These are phyloP conservation scores for Strobilomyces echinocephalus DNA, from an alignment of 768 basidiomycete genomes.

Conservation along the genomic window DNA sequence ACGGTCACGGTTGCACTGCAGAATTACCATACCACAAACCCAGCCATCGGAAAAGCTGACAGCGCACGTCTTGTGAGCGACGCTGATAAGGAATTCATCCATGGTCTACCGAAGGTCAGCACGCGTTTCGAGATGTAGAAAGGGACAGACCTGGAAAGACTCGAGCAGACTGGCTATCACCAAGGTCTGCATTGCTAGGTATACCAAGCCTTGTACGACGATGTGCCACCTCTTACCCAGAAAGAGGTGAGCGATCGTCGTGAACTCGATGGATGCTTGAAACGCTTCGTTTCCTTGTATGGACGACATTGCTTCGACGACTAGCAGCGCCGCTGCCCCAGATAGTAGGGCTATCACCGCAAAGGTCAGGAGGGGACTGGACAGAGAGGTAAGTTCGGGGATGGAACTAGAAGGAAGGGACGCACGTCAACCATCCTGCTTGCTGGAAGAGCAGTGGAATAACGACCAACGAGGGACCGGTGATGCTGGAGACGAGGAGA, in stretches of 20 bases:
- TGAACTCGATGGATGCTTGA: conserved; percentile 24
- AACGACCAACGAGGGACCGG: conserved; percentile 20
- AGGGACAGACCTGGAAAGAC: conserved; percentile 19
- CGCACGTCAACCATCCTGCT: conserved; percentile 26
- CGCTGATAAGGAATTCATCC: conserved; percentile 20
- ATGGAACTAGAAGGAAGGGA: neutral
- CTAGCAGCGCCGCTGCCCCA: conserved; percentile 16
- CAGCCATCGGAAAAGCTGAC: conserved; percentile 21
- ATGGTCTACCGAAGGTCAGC: conserved; percentile 12
- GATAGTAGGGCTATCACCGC: conserved; percentile 16
- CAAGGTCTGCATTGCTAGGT: conserved; percentile 20
- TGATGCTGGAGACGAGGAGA: conserved; percentile 24
- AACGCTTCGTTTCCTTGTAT: conserved; percentile 24
- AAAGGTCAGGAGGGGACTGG: conserved; percentile 18
- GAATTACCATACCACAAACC: conserved; percentile 15
- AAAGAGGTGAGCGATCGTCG: conserved; percentile 24
- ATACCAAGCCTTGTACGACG: conserved; percentile 16
- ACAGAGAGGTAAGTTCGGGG: neutral
- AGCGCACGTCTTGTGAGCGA: conserved; percentile 25
- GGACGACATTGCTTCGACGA: conserved; percentile 23
- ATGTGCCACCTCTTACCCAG: conserved; percentile 23
- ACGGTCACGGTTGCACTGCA: neutral
- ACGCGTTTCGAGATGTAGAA: no score
- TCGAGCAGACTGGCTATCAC: conserved; percentile 22
- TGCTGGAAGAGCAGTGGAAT: conserved; percentile 23